A percentile compares a stretch with the other conserved stretches of the same genome.
Evolutionary conservation across 345 rosid genomes (phyloP).

Genomic region (Geranium brycei): DNA sequence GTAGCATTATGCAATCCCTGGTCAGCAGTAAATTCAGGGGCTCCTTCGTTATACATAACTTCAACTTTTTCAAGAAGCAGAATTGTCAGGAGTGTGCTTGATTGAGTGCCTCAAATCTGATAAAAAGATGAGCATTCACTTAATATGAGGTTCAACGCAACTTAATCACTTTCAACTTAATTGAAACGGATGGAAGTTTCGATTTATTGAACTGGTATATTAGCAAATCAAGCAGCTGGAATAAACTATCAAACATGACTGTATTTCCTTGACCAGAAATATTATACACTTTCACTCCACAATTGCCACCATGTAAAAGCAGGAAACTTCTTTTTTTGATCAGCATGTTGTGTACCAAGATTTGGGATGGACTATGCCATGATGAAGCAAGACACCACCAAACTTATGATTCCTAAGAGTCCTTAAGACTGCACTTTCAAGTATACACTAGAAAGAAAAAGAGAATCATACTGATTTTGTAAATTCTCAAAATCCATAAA

Average conservation of each 20-base stretch:
- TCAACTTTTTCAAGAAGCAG: slow-evolving; percentile 34
- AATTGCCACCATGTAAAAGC: slow-evolving; percentile 17
- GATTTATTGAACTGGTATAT: not conserved
- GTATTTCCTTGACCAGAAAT: slow-evolving; percentile 21
- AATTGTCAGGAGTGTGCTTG: slow-evolving; percentile 26
- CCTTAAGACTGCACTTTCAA: no score
- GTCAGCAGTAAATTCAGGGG: slow-evolving; percentile 53
- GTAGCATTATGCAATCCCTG: slow-evolving; percentile 72
- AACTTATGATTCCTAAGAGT: no score
- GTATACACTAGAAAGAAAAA: no score
- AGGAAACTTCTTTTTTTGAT: no score
- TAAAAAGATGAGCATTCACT: slow-evolving; percentile 2
- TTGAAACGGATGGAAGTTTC: not conserved
- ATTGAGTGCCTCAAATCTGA: slow-evolving; percentile 34
- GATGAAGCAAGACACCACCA: no score
- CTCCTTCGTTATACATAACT: slow-evolving; percentile 71
- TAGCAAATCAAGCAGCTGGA: not conserved
- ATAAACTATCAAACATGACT: slow-evolving; percentile 21
- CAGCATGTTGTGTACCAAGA: not conserved
- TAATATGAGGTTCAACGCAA: not conserved
- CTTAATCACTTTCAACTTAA: not conserved
- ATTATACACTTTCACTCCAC: slow-evolving; percentile 31
- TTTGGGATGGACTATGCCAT: no score
- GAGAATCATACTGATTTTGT: no score
- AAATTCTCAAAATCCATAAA: no score